phyloP scores from a whole-genome alignment of 148 eudicot genomes.

The Spergularia bocconei region DNA sequence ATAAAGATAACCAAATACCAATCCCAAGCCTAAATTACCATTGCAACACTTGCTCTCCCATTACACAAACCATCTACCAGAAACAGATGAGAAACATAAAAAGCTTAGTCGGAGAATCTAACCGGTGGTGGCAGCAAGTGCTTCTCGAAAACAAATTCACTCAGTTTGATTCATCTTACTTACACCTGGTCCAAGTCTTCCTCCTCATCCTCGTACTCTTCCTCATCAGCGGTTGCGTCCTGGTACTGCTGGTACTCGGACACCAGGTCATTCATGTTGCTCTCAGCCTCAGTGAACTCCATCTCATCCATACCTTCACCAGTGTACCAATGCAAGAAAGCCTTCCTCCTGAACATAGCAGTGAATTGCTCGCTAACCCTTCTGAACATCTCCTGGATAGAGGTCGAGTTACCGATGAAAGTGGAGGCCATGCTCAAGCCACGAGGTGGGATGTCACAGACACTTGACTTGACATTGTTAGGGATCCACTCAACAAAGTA shows the following conservation, averaged over 20 bases:
- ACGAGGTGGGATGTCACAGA: slow-evolving; percentile 75
- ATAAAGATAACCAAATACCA: slow-evolving; percentile 17
- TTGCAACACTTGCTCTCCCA: background rate
- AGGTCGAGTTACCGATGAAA: slow-evolving; percentile 71
- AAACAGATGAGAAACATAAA: slow-evolving; percentile 14
- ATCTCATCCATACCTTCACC: slow-evolving; percentile 94
- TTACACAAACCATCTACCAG: slow-evolving; percentile 18
- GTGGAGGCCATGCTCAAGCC: slow-evolving; percentile 77
- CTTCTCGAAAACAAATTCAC: background rate
- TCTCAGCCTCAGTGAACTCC: slow-evolving; percentile 91
- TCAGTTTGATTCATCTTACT: background rate
- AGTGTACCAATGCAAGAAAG: slow-evolving; percentile 89
- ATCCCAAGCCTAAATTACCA: background rate
- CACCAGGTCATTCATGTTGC: slow-evolving; percentile 81
- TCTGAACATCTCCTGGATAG: slow-evolving; percentile 74
- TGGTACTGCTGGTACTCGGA: slow-evolving; percentile 88
- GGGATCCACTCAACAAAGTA: slow-evolving; percentile 87
- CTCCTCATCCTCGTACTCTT: slow-evolving; percentile 66
- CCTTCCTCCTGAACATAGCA: slow-evolving; percentile 85
- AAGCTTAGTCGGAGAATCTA: background rate
- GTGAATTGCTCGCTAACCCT: slow-evolving; percentile 81
- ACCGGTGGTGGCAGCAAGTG: background rate
- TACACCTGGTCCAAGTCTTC: slow-evolving; percentile 34
- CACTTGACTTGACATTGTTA: slow-evolving; percentile 75
- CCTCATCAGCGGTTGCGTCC: slow-evolving; percentile 79